phyloP scores from a whole-genome alignment of 805 yeast genomes.

The Candida silvatica region DNA sequence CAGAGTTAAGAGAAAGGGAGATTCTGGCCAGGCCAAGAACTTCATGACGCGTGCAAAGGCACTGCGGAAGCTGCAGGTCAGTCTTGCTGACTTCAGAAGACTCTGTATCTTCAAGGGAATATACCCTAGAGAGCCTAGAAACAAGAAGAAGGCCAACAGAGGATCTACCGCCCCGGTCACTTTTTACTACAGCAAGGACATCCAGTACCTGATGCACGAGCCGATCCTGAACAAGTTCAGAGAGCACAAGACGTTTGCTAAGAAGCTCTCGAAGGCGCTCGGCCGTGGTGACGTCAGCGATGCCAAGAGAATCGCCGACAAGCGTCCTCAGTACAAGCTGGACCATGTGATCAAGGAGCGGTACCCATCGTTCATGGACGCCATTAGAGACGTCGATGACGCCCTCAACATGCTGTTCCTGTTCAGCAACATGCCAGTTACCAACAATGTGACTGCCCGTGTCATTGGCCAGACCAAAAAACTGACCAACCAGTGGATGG shows the following conservation, averaged over 20 bases:
- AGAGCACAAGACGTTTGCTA: constrained; percentile 91
- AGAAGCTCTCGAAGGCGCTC: constrained; percentile 79
- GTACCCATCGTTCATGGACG: constrained; percentile 89
- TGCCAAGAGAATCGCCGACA: constrained; percentile 77
- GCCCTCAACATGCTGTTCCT: constrained; percentile 91
- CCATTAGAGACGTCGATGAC: constrained; percentile 89
- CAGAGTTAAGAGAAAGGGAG: constrained; percentile 75
- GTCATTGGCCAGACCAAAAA: constrained; percentile 84
- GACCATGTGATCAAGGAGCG: constrained; percentile 92
- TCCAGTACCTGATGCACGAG: constrained; percentile 90
- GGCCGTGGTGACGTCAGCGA: constrained; percentile 87
- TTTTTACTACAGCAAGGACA: constrained; percentile 89
- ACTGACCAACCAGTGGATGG: constrained; percentile 91
- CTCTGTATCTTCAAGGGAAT: constrained; percentile 97
- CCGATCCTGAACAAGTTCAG: constrained; percentile 87
- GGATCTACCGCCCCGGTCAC: constrained; percentile 97
- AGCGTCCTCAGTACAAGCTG: constrained; percentile 76
- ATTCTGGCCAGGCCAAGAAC: constrained; percentile 84
- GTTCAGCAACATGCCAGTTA: constrained; percentile 92
- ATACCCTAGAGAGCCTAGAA: constrained; percentile 93
- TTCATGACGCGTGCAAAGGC: constrained; percentile 94
- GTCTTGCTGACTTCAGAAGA: constrained; percentile 94
- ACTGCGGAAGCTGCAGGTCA: constrained; percentile 80
- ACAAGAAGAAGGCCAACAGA: constrained; percentile 93
- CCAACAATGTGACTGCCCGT: constrained; percentile 63